Percentiles rank a stretch among this genome's conserved stretches.
Conservation (phyloP, 2,329 filamentous ascomycete species). For the Chaetomium sp. region DNA sequence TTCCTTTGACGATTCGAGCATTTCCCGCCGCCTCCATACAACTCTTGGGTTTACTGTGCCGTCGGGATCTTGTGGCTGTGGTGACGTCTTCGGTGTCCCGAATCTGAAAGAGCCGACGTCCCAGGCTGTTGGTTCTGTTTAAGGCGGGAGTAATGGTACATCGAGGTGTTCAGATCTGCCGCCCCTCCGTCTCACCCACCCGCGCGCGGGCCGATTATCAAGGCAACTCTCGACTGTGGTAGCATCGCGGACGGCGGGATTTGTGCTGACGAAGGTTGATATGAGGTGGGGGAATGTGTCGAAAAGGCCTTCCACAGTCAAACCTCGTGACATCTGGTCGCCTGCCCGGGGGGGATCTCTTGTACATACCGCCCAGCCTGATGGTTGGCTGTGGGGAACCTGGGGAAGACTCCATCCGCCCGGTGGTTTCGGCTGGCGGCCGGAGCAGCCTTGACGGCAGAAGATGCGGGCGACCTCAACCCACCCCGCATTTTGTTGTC, state of each 20-base stretch:
- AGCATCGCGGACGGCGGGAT: not conserved
- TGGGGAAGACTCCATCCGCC: not conserved
- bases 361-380: too few relatives aligned
- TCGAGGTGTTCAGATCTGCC: constrained; percentile 1
- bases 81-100: constrained; percentile 10
- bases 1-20: not conserved
- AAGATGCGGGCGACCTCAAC: not conserved
- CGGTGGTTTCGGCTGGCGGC: not conserved
- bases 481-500: not conserved
- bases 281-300: not conserved
- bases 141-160: not conserved
- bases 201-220: constrained; percentile 1
- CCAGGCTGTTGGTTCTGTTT: constrained; percentile 7
- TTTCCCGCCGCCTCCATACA: not conserved
- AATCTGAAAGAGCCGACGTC: not conserved
- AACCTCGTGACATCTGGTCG: not conserved
- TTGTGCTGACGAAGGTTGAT: not conserved
- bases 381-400: constrained; percentile 7
- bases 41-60: not conserved
- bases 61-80: not conserved
- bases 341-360: not conserved
- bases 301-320: too few relatives aligned
- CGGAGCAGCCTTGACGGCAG: not conserved
- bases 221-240: not conserved
- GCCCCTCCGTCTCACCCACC: not conserved